phyloP scores from a whole-genome alignment of 2,329 filamentous ascomycete genomes.

The Emydomyces testavorans region DNA sequence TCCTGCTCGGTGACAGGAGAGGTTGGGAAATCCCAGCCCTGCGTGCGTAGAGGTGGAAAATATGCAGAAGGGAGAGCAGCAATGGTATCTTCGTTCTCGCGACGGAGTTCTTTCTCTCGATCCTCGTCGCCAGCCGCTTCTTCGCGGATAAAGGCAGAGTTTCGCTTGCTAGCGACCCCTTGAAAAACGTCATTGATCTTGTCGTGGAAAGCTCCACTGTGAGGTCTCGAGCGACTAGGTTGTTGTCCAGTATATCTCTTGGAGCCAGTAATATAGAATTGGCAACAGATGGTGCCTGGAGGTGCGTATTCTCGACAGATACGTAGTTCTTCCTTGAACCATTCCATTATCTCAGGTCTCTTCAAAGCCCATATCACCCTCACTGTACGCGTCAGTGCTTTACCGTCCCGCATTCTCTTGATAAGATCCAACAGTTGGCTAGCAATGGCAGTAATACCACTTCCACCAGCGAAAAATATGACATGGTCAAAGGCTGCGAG shows the following conservation, averaged over 20 bases:
- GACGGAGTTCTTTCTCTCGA: constrained; percentile 65
- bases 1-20: constrained; percentile 15
- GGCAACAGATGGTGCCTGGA: constrained; percentile 77
- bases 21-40: constrained; percentile 13
- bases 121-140: constrained; percentile 62
- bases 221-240: constrained; percentile 39
- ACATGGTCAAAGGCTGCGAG: constrained; percentile 88
- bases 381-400: constrained; percentile 81
- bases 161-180: constrained; percentile 73
- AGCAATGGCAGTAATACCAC: constrained; percentile 85
- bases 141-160: constrained; percentile 69
- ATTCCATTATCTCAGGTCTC: constrained; percentile 85
- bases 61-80: constrained; percentile 59
- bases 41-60: constrained; percentile 11
- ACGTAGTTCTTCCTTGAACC: constrained; percentile 89
- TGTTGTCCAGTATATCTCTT: constrained; percentile 45
- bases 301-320: constrained; percentile 86
- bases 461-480: constrained; percentile 84
- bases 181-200: constrained; percentile 80
- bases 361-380: constrained; percentile 92
- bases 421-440: constrained; percentile 88
- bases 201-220: constrained; percentile 70
- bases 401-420: constrained; percentile 89
- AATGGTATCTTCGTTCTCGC: constrained; percentile 73
- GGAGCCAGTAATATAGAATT: constrained; percentile 83